Percentiles rank a stretch among this genome's conserved stretches.
Conservation (phyloP, 2,329 filamentous ascomycete genomes). For the Fusarium clavum region DNA sequence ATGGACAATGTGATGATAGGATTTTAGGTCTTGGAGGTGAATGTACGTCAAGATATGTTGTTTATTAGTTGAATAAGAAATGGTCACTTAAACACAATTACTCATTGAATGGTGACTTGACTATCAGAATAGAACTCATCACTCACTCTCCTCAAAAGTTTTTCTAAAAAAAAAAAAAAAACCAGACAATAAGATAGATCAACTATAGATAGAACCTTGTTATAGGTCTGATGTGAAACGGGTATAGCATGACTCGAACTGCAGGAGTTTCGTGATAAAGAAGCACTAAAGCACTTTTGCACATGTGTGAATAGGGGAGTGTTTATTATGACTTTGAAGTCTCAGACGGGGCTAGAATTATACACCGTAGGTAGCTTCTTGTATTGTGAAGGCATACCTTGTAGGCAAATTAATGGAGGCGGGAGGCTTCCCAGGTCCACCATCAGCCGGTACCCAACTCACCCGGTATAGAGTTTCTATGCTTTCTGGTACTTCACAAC, state of each 20-base stretch:
- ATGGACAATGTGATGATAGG: slow-evolving; percentile 21
- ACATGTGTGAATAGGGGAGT: background rate
- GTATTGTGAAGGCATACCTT: background rate
- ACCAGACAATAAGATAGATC: background rate
- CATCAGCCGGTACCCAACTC: background rate
- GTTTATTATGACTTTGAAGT: background rate
- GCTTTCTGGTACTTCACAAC: background rate
- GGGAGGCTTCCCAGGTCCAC: background rate
- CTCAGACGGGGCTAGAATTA: background rate
- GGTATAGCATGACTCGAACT: slow-evolving; percentile 6
- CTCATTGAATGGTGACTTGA: background rate
- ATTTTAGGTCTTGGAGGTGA: slow-evolving; percentile 11
- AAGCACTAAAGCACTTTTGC: background rate
- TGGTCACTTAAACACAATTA: slow-evolving; percentile 10
- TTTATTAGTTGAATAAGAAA: slow-evolving; percentile 29
- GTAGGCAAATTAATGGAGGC: background rate
- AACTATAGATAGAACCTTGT: background rate
- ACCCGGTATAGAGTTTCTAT: background rate
- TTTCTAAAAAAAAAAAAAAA: background rate
- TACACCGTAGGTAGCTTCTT: background rate
- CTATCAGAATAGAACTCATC: background rate
- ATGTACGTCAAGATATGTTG: slow-evolving; percentile 27
- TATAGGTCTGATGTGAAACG: slow-evolving; percentile 3
- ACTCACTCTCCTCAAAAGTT: too few relatives aligned
- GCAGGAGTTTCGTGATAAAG: slow-evolving; percentile 2